Percentiles rank a stretch among this genome's conserved stretches.
Evolutionary conservation across 805 yeast species (phyloP).

Genomic region (Starmera quercuum): DNA sequence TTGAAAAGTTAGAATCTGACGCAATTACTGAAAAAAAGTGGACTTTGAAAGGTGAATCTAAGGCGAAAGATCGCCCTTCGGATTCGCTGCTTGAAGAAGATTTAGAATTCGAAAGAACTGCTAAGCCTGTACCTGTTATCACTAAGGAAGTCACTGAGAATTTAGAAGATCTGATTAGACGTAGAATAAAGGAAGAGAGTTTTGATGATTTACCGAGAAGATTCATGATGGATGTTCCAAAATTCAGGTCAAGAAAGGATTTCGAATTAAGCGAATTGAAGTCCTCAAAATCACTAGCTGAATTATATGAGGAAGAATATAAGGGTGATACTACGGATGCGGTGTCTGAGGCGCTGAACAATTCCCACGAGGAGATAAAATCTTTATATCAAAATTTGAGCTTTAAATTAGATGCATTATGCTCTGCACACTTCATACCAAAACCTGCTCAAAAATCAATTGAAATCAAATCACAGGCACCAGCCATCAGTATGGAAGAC

Average conservation of each 20-base stretch:
- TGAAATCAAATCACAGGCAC: conserved; percentile 74
- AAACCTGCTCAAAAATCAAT: conserved; percentile 76
- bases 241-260: conserved; percentile 43
- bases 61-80: conserved; percentile 69
- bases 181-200: conserved; percentile 65
- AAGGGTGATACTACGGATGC: conserved; percentile 39
- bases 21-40: conserved; percentile 87
- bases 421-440: conserved; percentile 94
- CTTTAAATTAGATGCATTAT: conserved; percentile 75
- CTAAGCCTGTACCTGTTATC: conserved; percentile 93
- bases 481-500: conserved; percentile 88
- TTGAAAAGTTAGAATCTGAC: conserved; percentile 73
- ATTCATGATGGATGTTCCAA: conserved; percentile 56
- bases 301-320: conserved; percentile 83
- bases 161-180: conserved; percentile 80
- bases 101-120: conserved; percentile 83
- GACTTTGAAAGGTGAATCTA: conserved; percentile 92
- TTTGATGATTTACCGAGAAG: conserved; percentile 84
- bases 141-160: conserved; percentile 83
- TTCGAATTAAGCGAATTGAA: conserved; percentile 77
- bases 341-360: conserved; percentile 54
- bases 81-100: conserved; percentile 81
- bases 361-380: conserved; percentile 72
- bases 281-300: conserved; percentile 83
- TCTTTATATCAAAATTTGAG: conserved; percentile 54